phyloP scores from a whole-genome alignment of 371 early-diverging fungal species.

The Capillidium rhysosporum region DNA sequence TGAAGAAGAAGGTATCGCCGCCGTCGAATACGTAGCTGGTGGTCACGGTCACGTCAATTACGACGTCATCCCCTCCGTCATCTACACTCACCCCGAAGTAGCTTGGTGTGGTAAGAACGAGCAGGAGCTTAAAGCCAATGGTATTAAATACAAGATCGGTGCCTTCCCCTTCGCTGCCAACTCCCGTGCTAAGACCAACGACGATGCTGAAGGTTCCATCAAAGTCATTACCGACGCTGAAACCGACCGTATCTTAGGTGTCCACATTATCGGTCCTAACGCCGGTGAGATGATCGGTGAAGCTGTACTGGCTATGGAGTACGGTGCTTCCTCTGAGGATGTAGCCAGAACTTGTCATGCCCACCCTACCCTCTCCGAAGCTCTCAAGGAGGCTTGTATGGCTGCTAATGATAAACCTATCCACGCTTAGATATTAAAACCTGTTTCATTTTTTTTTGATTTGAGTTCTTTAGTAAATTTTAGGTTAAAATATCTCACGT shows the following conservation, averaged over 20 bases:
- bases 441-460: neutral
- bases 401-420: conserved; percentile 27
- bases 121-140: conserved; percentile 70
- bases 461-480: neutral
- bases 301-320: conserved; percentile 92
- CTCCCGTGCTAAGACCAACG: conserved; percentile 93
- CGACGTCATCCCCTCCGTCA: conserved; percentile 90
- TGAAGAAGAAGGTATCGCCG: conserved; percentile 96
- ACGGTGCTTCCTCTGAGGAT: conserved; percentile 91
- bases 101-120: conserved; percentile 98
- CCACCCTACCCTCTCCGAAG: conserved; percentile 92
- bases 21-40: conserved; percentile 76
- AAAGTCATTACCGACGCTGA: conserved; percentile 91
- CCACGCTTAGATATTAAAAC: conserved; percentile 15
- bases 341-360: conserved; percentile 96
- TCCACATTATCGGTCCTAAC: conserved; percentile 93
- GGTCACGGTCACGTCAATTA: conserved; percentile 97
- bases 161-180: conserved; percentile 92
- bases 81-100: conserved; percentile 97
- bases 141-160: conserved; percentile 70
- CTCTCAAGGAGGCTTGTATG: conserved; percentile 87
- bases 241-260: conserved; percentile 89
- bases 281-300: conserved; percentile 99
- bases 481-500: too few species aligned
- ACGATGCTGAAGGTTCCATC: conserved; percentile 83